These are phyloP conservation scores for Musa beccarii DNA, from an alignment of 176 grass and related monocot genomes.

Conservation along the genomic window DNA sequence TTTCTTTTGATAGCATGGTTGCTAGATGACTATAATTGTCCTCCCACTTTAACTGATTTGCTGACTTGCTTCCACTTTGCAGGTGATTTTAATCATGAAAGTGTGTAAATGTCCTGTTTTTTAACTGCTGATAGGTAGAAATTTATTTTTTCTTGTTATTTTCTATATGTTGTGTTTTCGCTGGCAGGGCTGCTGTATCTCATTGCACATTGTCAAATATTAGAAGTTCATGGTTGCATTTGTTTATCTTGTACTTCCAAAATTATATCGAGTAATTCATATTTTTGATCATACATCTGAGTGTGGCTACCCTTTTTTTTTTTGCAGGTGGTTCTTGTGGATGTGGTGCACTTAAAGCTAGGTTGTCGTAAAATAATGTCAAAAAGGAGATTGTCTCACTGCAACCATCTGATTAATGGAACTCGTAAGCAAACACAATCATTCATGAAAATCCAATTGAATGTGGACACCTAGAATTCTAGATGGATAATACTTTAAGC, in stretches of 20 bases:
- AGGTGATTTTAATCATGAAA: not conserved
- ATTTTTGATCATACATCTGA: not conserved
- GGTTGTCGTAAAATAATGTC: not conserved
- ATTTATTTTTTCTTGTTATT: not conserved
- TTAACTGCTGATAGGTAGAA: not conserved
- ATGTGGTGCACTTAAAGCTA: not conserved
- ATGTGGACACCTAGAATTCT: not conserved
- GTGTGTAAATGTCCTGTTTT: not conserved
- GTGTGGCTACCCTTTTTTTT: not conserved
- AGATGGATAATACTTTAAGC: not conserved
- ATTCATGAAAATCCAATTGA: not conserved
- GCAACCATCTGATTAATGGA: not conserved
- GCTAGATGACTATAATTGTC: not conserved
- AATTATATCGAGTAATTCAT: not conserved
- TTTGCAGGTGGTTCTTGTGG: not conserved
- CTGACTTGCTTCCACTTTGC: not conserved
- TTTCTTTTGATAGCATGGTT: not conserved
- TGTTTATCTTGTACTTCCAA: not conserved
- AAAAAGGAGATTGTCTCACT: not conserved
- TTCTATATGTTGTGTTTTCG: not conserved
- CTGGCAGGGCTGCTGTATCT: not conserved
- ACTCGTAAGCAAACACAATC: slow-evolving; percentile 1
- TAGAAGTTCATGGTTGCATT: not conserved
- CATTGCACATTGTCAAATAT: not conserved
- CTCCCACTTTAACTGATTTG: not conserved